These are phyloP conservation scores for Hemileccinum rubropunctum DNA, from an alignment of 768 basidiomycete genomes.

Conservation along the genomic window DNA sequence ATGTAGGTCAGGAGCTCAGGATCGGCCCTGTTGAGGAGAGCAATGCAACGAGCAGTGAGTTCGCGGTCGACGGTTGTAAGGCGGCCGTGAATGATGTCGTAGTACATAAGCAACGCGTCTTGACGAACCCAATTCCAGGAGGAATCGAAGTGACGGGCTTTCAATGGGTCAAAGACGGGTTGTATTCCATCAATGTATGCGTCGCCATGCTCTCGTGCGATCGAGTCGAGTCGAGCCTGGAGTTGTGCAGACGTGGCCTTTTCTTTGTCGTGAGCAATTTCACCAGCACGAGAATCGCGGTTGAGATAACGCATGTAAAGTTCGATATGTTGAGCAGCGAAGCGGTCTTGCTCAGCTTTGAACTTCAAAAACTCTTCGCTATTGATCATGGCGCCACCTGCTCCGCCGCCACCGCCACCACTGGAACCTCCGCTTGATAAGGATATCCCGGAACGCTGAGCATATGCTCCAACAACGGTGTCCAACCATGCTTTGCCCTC, in stretches of 20 bases:
- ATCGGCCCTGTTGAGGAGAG: slow-evolving; percentile 96
- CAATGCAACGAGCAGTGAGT: slow-evolving; percentile 95
- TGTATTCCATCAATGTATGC: slow-evolving; percentile 92
- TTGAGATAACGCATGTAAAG: slow-evolving; percentile 96
- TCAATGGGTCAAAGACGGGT: slow-evolving; percentile 90
- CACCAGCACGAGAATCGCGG: slow-evolving; percentile 89
- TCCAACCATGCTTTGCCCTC: slow-evolving; percentile 97
- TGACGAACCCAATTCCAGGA: slow-evolving; percentile 99
- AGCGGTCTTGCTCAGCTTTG: slow-evolving; percentile 88
- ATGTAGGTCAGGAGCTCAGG: slow-evolving; percentile 89
- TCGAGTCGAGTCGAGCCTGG: slow-evolving; percentile 85
- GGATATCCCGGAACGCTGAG: slow-evolving; percentile 84
- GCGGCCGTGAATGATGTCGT: slow-evolving; percentile 96
- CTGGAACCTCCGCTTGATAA: slow-evolving; percentile 66
- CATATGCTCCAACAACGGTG: slow-evolving; percentile 77
- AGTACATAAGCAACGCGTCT: slow-evolving; percentile 94
- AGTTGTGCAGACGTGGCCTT: slow-evolving; percentile 69
- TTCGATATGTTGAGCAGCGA: slow-evolving; percentile 91
- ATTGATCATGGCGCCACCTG: slow-evolving; percentile 88
- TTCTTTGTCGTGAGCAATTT: slow-evolving; percentile 84
- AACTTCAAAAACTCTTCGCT: slow-evolving; percentile 98
- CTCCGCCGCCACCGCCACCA: slow-evolving; percentile 55
- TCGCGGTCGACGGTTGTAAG: slow-evolving; percentile 93
- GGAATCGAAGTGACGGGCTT: slow-evolving; percentile 97
- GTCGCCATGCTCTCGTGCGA: slow-evolving; percentile 91